phyloP scores from a whole-genome alignment of 1,284 basidiomycete genomes.

The Puccinia coronata region DNA sequence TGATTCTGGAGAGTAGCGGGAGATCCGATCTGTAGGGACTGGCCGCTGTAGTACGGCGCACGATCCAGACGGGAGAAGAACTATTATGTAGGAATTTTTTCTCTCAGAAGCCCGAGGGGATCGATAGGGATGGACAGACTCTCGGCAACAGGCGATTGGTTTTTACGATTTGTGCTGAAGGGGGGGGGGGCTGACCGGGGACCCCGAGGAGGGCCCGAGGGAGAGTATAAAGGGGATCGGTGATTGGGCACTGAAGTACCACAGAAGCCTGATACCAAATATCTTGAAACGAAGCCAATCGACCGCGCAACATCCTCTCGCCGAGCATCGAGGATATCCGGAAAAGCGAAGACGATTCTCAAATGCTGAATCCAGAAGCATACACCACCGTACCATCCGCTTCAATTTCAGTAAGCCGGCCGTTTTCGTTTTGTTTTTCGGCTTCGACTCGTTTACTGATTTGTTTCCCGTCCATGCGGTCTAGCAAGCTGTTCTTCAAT shows the following conservation, averaged over 20 bases:
- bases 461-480: not conserved
- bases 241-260: not conserved
- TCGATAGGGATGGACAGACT: no score
- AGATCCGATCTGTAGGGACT: not conserved
- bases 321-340: not conserved
- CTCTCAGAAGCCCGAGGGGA: no score
- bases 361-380: constrained; percentile 34
- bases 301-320: not conserved
- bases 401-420: constrained; percentile 32
- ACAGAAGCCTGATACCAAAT: not conserved
- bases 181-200: not conserved
- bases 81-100: no score
- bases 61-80: no score
- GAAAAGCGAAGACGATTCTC: no score
- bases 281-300: not conserved
- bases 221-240: not conserved
- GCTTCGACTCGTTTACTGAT: not conserved
- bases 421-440: not conserved
- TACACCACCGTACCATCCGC: constrained; percentile 32
- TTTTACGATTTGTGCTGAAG: no score
- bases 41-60: no score
- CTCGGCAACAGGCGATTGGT: no score
- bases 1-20: not conserved
- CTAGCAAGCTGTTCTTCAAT: constrained; percentile 13
- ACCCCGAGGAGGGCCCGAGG: not conserved